These are phyloP conservation scores for Lunasporangiospora selenospora DNA, from an alignment of 192 early-diverging fungal genomes.

Conservation along the genomic window DNA sequence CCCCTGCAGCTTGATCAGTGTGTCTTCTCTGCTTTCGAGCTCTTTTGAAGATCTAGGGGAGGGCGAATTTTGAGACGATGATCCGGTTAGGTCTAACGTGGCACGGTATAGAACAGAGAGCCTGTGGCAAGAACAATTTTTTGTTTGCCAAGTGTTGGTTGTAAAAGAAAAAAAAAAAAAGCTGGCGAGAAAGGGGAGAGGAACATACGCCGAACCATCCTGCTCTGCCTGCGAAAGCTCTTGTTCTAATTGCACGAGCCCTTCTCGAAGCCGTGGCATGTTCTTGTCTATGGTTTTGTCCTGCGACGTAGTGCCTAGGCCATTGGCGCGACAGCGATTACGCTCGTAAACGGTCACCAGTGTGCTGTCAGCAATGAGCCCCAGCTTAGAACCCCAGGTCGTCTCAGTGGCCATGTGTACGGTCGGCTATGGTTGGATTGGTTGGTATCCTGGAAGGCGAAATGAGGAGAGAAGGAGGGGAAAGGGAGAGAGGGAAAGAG, in stretches of 20 bases:
- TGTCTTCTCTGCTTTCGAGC: conserved; percentile 66
- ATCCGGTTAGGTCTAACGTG: background rate
- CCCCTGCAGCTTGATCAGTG: conserved; percentile 66
- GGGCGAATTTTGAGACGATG: background rate
- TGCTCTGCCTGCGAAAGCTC: conserved; percentile 64
- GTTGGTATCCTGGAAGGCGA: background rate
- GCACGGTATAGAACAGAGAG: background rate
- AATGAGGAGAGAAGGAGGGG: background rate
- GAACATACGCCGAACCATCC: conserved; percentile 54
- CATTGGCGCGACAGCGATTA: conserved; percentile 56
- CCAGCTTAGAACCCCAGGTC: conserved; percentile 51
- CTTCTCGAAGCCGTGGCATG: conserved; percentile 55
- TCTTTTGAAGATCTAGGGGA: conserved; percentile 49
- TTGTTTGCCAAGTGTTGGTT: no score
- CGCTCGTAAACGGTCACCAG: conserved; percentile 60
- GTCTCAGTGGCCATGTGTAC: conserved; percentile 17
- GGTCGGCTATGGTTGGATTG: no score
- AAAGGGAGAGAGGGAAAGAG: background rate
- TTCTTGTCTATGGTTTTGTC: conserved; percentile 62
- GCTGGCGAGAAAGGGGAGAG: no score
- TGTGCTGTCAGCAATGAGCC: conserved; percentile 64
- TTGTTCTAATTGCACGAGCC: conserved; percentile 59
- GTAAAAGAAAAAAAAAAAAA: background rate
- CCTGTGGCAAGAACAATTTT: background rate
- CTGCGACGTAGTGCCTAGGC: conserved; percentile 58